Conservation (phyloP, 1,139 yeast genomes). For the Schizosaccharomyces versatilis region DNA sequence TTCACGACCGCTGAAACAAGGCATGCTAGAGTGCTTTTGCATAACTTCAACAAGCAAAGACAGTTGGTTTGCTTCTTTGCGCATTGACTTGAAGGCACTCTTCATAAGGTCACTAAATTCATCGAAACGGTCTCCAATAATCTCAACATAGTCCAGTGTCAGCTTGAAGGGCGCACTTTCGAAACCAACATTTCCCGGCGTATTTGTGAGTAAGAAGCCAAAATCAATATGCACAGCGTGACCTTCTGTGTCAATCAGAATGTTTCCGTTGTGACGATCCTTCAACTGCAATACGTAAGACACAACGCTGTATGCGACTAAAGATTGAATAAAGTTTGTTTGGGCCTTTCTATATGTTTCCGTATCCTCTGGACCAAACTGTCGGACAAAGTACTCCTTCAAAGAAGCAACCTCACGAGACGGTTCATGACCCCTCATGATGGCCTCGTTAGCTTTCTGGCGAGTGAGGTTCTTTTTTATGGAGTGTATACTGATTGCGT, state of each 20-base stretch:
- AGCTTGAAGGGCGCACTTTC: constrained; percentile 93
- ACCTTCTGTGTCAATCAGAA: constrained; percentile 71
- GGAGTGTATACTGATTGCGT: constrained; percentile 81
- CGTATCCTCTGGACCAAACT: constrained; percentile 41
- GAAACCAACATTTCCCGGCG: constrained; percentile 87
- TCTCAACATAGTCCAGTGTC: constrained; percentile 66
- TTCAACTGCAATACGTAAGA: constrained; percentile 78
- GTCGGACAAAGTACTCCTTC: constrained; percentile 49
- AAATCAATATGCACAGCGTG: too few species aligned
- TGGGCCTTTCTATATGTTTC: constrained; percentile 46
- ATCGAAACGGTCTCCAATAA: constrained; percentile 44
- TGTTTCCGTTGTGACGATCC: constrained; percentile 91
- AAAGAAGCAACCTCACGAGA: constrained; percentile 33
- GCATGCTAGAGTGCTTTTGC: constrained; percentile 75
- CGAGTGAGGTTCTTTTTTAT: constrained; percentile 78
- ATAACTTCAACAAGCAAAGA: constrained; percentile 69
- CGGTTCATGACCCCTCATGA: constrained; percentile 26
- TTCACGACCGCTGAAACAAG: constrained; percentile 76
- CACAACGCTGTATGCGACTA: constrained; percentile 73
- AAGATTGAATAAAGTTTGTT: constrained; percentile 56
- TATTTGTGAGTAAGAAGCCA: constrained; percentile 37
- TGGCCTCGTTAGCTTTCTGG: constrained; percentile 45
- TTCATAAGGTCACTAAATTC: constrained; percentile 42
- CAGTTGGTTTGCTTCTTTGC: constrained; percentile 50
- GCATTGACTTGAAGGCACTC: constrained; percentile 45